Evolutionary conservation across 768 basidiomycete species (phyloP), one percentile per base, ranked within the genome.

Genomic region (Pluteus cervinus): DNA sequence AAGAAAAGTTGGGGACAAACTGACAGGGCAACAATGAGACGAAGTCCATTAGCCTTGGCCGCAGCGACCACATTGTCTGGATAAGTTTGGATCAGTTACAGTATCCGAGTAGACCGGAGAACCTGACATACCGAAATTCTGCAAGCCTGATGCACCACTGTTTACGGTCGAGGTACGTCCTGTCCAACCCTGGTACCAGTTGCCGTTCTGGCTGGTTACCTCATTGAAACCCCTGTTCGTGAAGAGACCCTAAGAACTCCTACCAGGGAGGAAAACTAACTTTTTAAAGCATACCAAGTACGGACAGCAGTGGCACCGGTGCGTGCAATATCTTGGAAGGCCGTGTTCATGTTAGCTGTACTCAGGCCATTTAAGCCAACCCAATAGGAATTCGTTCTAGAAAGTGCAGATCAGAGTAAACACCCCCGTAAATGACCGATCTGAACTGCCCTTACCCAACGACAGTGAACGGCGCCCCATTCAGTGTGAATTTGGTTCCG

Each of bases 11-110:
- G n/a, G n/a, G n/a, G n/a, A n/a, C 24, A 6, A 1, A 55, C 73
- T 51, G 43, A 76, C 74, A 80, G 48, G 4, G 75, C 60, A 37
- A 80, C 76, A 33, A 80, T 76, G 34, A 81, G 63, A 7, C 73
- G 70, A 28, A 82, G 52, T 8, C 75, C 75, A 44, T 80, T 67
- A 1, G 75, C 70, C 48, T 79, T 78, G 7, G 79, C 79, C 14
- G 69, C 62, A n/a, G 71, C 65, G 25, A 80, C 63, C 15, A 78
- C 72, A 25, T 69, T 66, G 49, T 79, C 76, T 69, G 44, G 7
- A 30, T n/a, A n/a, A n/a, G n/a, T n/a, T n/a, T n/a, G n/a, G n/a
- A n/a, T n/a, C n/a, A n/a, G n/a, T n/a, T n/a, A n/a, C n/a, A n/a
- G n/a, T n/a, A n/a, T n/a, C n/a, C n/a, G n/a, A n/a, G n/a, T n/a